These are phyloP conservation scores for Phytophthora macrochlamydospora DNA, from an alignment of 352 stramenopile species.

Conservation along the genomic window DNA sequence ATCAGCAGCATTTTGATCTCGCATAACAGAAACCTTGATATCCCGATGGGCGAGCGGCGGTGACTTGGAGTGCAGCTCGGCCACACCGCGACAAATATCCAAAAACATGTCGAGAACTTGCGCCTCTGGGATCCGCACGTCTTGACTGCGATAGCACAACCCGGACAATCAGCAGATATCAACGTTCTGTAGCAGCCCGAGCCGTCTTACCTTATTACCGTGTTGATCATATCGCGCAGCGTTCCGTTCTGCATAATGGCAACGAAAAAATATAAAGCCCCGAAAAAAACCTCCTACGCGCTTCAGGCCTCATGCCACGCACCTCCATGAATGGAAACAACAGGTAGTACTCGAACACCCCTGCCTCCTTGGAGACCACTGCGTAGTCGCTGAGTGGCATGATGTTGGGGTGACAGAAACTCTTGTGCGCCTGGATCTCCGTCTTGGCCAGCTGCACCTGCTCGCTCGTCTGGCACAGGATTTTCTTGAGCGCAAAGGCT, in stretches of 20 bases:
- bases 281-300: too few relatives aligned
- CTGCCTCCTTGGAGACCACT: slow-evolving; percentile 50
- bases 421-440: slow-evolving; percentile 82
- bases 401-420: slow-evolving; percentile 80
- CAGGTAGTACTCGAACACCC: slow-evolving; percentile 78
- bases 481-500: slow-evolving; percentile 90
- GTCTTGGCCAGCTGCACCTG: slow-evolving; percentile 79
- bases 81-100: slow-evolving; percentile 81
- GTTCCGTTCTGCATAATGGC: slow-evolving; percentile 64
- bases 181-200: not conserved
- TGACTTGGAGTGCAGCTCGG: slow-evolving; percentile 71
- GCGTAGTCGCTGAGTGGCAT: slow-evolving; percentile 86
- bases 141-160: slow-evolving; percentile 19
- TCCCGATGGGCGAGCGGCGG: slow-evolving; percentile 84
- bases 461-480: slow-evolving; percentile 85
- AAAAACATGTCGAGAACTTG: slow-evolving; percentile 85
- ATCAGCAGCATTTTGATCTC: too few relatives aligned
- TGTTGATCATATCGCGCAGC: slow-evolving; percentile 85
- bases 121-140: slow-evolving; percentile 62
- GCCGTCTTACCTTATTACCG: slow-evolving; percentile 47
- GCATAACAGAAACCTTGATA: slow-evolving; percentile 63
- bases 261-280: too few relatives aligned
- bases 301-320: not conserved
- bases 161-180: not conserved
- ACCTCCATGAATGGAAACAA: slow-evolving; percentile 89